These are phyloP conservation scores for Blastomyces emzantsi DNA, from an alignment of 2,329 filamentous ascomycete species.

Conservation along the genomic window DNA sequence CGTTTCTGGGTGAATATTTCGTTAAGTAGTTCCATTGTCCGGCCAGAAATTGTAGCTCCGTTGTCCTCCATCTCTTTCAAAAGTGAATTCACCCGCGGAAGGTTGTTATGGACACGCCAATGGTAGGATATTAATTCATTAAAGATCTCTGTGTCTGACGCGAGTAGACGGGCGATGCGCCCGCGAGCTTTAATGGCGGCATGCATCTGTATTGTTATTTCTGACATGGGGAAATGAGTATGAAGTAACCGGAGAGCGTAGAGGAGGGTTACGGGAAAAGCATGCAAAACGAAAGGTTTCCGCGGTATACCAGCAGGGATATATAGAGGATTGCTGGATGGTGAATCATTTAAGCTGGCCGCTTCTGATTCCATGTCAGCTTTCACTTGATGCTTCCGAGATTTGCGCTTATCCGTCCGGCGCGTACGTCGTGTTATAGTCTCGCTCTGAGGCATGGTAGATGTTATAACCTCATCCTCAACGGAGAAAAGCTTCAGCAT, in stretches of 20 bases:
- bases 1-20: slow-evolving; percentile 24
- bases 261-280: slow-evolving; percentile 37
- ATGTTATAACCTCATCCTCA: slow-evolving; percentile 8
- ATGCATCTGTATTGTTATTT: slow-evolving; percentile 33
- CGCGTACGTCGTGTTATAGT: background rate
- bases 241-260: slow-evolving; percentile 34
- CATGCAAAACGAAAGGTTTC: slow-evolving; percentile 25
- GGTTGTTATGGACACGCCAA: slow-evolving; percentile 35
- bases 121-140: slow-evolving; percentile 37
- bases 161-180: slow-evolving; percentile 35
- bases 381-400: background rate
- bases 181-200: slow-evolving; percentile 34
- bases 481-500: slow-evolving; percentile 26
- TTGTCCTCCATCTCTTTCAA: slow-evolving; percentile 38
- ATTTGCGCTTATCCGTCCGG: too few species aligned
- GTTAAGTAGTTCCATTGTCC: slow-evolving; percentile 27
- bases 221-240: slow-evolving; percentile 33
- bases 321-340: slow-evolving; percentile 17
- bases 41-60: slow-evolving; percentile 30
- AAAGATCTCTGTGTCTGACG: slow-evolving; percentile 34
- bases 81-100: slow-evolving; percentile 32
- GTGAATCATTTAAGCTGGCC: background rate
- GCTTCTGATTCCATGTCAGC: background rate
- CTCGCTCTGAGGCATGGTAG: background rate
- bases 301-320: slow-evolving; percentile 27